Percentiles rank a stretch among this genome's conserved stretches.
phyloP scores from a whole-genome alignment of 768 basidiomycete genomes.

The Pleurotus tuoliensis region DNA sequence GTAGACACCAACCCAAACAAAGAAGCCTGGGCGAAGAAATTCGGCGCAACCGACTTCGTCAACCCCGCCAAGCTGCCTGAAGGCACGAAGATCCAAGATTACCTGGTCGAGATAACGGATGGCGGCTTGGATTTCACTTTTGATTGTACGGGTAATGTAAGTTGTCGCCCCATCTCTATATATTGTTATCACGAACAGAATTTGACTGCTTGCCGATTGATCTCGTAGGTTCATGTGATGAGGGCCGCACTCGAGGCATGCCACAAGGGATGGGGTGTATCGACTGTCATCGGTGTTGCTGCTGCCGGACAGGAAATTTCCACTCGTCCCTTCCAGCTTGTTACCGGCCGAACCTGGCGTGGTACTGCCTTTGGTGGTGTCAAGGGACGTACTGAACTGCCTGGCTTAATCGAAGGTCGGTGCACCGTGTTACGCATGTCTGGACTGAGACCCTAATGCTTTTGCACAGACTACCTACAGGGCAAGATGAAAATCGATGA shows the following conservation, averaged over 20 bases:
- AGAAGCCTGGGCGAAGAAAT: slow-evolving; percentile 84
- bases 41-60: slow-evolving; percentile 94
- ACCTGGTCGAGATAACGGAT: slow-evolving; percentile 89
- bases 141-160: slow-evolving; percentile 88
- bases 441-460: slow-evolving; percentile 5
- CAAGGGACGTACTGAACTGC: slow-evolving; percentile 94
- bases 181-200: slow-evolving; percentile 14
- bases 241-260: slow-evolving; percentile 95
- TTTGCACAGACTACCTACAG: slow-evolving; percentile 64
- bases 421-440: neutral
- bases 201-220: neutral
- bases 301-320: slow-evolving; percentile 95
- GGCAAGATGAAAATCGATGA: slow-evolving; percentile 90
- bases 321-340: slow-evolving; percentile 74
- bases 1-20: slow-evolving; percentile 87
- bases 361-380: slow-evolving; percentile 97
- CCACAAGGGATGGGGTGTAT: slow-evolving; percentile 99
- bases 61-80: slow-evolving; percentile 73
- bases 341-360: slow-evolving; percentile 83
- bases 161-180: slow-evolving; percentile 24
- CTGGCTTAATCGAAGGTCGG: slow-evolving; percentile 86
- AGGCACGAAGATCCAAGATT: slow-evolving; percentile 84
- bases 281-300: slow-evolving; percentile 94
- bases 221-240: slow-evolving; percentile 79
- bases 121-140: slow-evolving; percentile 97